Evolutionary conservation across 768 basidiomycete species (phyloP), one percentile per base, ranked within the genome.

Genomic region (Pleurotus sapidus): DNA sequence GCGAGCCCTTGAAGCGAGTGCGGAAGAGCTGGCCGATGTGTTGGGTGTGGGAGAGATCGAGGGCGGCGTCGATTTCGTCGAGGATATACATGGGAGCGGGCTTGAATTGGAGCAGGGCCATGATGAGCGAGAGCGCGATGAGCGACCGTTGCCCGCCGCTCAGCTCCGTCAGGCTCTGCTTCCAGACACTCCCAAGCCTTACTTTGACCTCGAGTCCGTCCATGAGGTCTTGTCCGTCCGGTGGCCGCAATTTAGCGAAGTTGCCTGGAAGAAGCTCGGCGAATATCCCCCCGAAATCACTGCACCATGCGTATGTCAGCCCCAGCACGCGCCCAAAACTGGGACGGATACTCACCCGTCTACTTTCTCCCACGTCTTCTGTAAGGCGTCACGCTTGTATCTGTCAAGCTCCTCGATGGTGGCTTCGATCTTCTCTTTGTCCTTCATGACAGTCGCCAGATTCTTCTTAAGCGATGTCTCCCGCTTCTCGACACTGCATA

Each of bases 51-150:
- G 93, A 95, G 11, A 98, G 76, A 72, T 99, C 97, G 24, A 98
- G 82, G 6, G 96, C 96, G 0, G 97, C 95, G 70, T 98, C 97
- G 61, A 99, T 96, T 73, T 99, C 97, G 73, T 99, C 97, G 7
- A 99, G 83, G 68, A 99, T 99, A 72, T 98, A 98, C 93, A 98
- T 95, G 2, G 95, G 96, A 14, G 96, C 95, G 6, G 96, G 95
- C 67, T 98, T 98, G 82, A 98, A 98, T 69, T 98, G 95, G n/a
- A 98, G 85, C 15, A 99, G 84, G 0, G 97, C 91, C 95, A 99
- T 96, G 76, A 98, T 98, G 39, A 99, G 81, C 11, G 96, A 98
- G 0, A 99, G 83, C 0, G 97, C 97, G 66, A 99, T 98, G 61
- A 99, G 82, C 0, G 97, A 99, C 93, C 97, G 78, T 77, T 99